Conservation (phyloP, 129 eudicot genomes). For the Deinandra increscens region DNA sequence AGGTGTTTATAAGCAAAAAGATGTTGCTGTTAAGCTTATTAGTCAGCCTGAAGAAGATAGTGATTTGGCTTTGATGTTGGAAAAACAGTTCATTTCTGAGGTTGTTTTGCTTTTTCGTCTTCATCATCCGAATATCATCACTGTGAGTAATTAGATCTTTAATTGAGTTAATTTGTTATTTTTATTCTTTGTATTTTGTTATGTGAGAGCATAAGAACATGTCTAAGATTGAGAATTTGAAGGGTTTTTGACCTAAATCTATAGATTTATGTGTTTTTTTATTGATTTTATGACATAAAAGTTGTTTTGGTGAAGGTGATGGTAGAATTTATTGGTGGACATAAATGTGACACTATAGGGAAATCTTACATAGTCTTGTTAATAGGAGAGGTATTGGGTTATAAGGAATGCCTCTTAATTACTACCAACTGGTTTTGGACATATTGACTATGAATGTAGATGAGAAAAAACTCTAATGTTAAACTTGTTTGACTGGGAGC, state of each 20-base stretch:
- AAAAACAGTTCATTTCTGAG: conserved; percentile 77
- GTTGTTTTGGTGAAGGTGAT: no score
- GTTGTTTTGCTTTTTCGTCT: conserved; percentile 71
- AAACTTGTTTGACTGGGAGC: no score
- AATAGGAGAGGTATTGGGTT: background rate
- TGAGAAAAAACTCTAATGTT: no score
- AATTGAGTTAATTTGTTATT: background rate
- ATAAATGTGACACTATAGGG: background rate
- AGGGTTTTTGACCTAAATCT: background rate
- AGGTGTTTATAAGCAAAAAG: conserved; percentile 78
- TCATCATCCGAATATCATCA: conserved; percentile 84
- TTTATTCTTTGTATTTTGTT: background rate
- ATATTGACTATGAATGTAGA: no score
- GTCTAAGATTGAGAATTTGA: background rate
- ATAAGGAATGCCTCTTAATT: no score
- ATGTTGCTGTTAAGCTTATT: conserved; percentile 90
- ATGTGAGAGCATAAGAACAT: background rate
- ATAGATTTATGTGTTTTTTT: conserved; percentile 12
- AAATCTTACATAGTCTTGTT: background rate
- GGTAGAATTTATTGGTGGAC: background rate
- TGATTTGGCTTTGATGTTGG: conserved; percentile 74
- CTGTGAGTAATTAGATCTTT: conserved; percentile 47
- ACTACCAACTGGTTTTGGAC: background rate
- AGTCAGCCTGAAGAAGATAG: conserved; percentile 92
- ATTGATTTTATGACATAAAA: conserved; percentile 1